Conservation (phyloP, 192 early-diverging fungal genomes). For the Rhizophlyctis rosea region DNA sequence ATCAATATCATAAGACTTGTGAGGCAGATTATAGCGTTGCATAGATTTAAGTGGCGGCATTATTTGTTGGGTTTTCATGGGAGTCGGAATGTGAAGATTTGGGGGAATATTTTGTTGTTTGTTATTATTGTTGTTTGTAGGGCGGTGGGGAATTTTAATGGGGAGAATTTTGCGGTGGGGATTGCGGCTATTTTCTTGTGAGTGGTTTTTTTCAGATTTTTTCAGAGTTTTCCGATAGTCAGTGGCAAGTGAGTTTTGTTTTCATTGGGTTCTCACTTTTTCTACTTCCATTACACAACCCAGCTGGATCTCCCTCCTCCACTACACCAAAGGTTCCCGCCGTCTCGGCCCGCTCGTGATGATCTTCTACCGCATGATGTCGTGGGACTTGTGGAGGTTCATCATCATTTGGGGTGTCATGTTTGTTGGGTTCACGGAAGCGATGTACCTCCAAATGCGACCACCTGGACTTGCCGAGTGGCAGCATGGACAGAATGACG, state of each 20-base stretch:
- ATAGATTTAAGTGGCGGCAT: background rate
- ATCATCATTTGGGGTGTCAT: background rate
- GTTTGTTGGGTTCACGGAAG: background rate
- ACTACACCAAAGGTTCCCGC: background rate
- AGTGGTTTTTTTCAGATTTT: background rate
- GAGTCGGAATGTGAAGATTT: background rate
- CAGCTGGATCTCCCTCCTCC: slow-evolving; percentile 1
- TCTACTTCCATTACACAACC: background rate
- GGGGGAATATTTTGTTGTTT: background rate
- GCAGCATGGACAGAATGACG: background rate
- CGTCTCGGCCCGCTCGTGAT: slow-evolving; percentile 1
- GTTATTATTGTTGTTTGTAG: background rate
- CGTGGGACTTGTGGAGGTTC: background rate
- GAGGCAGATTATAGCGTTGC: background rate
- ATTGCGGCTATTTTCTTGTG: background rate
- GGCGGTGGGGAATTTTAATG: background rate
- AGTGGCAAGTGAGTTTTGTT: too few relatives aligned
- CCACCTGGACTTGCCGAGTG: background rate
- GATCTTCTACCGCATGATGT: background rate
- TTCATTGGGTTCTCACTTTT: too few relatives aligned
- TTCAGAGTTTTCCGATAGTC: too few relatives aligned
- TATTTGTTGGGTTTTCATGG: background rate
- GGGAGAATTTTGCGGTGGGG: background rate
- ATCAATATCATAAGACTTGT: background rate
- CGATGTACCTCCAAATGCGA: background rate